Evolutionary conservation across 1,139 yeast genomes (phyloP).

Genomic region (Kluyveromyces sp.): DNA sequence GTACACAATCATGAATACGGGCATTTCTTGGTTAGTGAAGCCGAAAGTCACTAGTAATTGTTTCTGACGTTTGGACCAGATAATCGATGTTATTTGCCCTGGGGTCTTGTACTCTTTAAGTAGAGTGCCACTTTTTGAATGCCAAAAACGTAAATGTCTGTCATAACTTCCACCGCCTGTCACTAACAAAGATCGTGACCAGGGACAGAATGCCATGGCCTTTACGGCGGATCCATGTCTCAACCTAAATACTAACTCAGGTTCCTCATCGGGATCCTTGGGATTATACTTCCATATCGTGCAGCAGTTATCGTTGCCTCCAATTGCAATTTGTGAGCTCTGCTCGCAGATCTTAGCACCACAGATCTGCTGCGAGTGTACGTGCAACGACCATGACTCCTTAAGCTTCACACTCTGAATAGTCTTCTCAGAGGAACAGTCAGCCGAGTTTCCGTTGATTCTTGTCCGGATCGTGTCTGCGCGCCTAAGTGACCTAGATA

Average conservation of each 20-base stretch:
- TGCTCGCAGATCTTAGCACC: constrained; percentile 50
- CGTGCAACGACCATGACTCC: constrained; percentile 7
- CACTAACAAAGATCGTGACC: constrained; percentile 63
- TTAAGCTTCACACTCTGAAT: neutral
- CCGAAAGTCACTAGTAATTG: constrained; percentile 80
- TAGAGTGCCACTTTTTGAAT: constrained; percentile 66
- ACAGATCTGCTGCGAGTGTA: constrained; percentile 17
- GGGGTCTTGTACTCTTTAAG: constrained; percentile 48
- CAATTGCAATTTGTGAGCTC: constrained; percentile 51
- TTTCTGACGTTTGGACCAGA: constrained; percentile 61
- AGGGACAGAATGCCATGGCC: constrained; percentile 76
- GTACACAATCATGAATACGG: constrained; percentile 48
- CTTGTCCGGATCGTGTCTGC: neutral
- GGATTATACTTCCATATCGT: constrained; percentile 56
- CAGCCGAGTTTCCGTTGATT: neutral
- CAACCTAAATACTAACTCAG: constrained; percentile 41
- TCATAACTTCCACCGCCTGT: constrained; percentile 84
- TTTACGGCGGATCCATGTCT: constrained; percentile 75
- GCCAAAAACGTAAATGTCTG: constrained; percentile 70
- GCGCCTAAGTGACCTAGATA: neutral
- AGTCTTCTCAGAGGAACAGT: neutral
- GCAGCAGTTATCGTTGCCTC: constrained; percentile 68
- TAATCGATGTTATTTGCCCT: constrained; percentile 71
- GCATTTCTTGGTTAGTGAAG: constrained; percentile 48
- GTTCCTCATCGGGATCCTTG: constrained; percentile 27